Conservation (phyloP, 2,329 filamentous ascomycete species). For the Ophioceras dolichostomum region DNA sequence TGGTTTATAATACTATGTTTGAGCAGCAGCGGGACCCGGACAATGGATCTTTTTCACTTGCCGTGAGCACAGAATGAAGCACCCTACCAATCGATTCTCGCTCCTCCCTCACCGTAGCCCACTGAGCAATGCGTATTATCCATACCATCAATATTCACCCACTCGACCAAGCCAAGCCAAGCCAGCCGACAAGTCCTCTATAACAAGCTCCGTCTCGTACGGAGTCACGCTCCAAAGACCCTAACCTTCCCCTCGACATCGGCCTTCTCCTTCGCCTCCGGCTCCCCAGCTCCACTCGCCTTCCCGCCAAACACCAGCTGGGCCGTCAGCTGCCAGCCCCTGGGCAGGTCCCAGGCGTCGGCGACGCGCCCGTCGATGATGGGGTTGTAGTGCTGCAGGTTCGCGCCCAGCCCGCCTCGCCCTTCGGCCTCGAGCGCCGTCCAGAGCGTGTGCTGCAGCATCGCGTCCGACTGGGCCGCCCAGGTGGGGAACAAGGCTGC, state of each 20-base stretch:
- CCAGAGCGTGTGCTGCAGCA: slow-evolving; percentile 56
- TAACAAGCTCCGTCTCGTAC: no score
- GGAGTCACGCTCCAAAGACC: neutral
- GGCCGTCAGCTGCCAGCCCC: slow-evolving; percentile 45
- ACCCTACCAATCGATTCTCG: no score
- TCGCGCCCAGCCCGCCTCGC: slow-evolving; percentile 50
- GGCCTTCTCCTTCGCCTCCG: neutral
- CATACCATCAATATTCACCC: no score
- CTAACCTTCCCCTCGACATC: neutral
- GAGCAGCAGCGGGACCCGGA: no score
- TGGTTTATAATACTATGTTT: no score
- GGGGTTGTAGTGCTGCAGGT: slow-evolving; percentile 60
- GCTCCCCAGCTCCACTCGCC: no score
- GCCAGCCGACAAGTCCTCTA: no score
- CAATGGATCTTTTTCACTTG: no score
- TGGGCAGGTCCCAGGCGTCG: slow-evolving; percentile 40
- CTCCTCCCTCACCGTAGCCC: no score
- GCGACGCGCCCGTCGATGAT: slow-evolving; percentile 45
- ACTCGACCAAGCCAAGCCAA: no score
- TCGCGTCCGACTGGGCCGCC: slow-evolving; percentile 52
- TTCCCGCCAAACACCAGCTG: slow-evolving; percentile 49
- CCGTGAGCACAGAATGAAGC: no score
- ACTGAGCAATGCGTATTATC: no score
- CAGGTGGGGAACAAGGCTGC: slow-evolving; percentile 50
- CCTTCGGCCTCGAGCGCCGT: slow-evolving; percentile 50